These are phyloP conservation scores for Cryptosporidium sp. DNA, from an alignment of 169 alveolate genomes.

Conservation along the genomic window DNA sequence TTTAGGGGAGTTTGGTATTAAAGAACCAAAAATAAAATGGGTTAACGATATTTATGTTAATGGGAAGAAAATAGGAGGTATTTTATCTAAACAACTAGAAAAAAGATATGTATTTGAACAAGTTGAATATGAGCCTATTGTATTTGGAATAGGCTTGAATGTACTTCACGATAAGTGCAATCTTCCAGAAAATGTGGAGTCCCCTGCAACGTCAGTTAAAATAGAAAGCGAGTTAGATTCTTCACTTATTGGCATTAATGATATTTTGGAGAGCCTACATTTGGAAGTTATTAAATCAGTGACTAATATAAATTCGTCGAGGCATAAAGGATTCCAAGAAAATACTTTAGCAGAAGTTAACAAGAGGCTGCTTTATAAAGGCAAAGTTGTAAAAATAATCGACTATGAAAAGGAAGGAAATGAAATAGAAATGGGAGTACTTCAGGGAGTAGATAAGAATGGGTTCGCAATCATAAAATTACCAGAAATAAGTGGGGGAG, in stretches of 20 bases:
- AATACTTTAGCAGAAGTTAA: slow-evolving; percentile 17
- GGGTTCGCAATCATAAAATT: slow-evolving; percentile 51
- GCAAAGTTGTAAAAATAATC: slow-evolving; percentile 1
- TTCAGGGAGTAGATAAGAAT: slow-evolving; percentile 55
- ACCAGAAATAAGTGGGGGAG: background rate
- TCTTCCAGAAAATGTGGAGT: slow-evolving; percentile 42
- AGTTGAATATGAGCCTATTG: slow-evolving; percentile 47
- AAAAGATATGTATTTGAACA: slow-evolving; percentile 41
- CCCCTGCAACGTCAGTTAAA: slow-evolving; percentile 57
- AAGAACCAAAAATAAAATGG: slow-evolving; percentile 43
- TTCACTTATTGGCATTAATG: background rate
- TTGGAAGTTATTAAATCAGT: slow-evolving; percentile 48
- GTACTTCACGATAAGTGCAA: slow-evolving; percentile 41
- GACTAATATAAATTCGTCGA: background rate
- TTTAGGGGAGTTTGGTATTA: slow-evolving; percentile 42
- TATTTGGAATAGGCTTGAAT: slow-evolving; percentile 69
- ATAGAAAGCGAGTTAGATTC: slow-evolving; percentile 31
- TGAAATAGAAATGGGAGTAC: slow-evolving; percentile 22
- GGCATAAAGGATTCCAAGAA: slow-evolving; percentile 3
- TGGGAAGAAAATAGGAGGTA: slow-evolving; percentile 56
- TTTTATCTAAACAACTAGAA: slow-evolving; percentile 34
- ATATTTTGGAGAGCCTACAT: slow-evolving; percentile 45
- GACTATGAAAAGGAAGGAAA: slow-evolving; percentile 13
- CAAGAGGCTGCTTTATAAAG: slow-evolving; percentile 26
- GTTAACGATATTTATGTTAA: slow-evolving; percentile 58